Conservation (phyloP, 768 basidiomycete species). For the Xerocomellus chrysenteron region DNA sequence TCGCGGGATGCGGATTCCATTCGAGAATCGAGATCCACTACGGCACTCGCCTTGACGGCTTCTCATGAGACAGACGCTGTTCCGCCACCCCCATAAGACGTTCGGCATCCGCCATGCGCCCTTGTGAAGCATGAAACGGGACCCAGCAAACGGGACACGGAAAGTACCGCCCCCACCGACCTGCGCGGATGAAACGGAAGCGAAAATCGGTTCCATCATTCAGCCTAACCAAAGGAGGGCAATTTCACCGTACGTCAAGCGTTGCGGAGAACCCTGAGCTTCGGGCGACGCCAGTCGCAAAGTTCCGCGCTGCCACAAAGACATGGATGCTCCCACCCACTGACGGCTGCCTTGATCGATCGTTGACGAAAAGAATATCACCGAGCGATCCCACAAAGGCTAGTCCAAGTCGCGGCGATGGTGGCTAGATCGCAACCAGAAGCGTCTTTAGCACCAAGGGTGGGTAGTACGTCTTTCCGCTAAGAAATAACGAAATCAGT, state of each 20-base stretch:
- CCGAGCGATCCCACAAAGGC: conserved; percentile 3
- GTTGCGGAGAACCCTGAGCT: background rate
- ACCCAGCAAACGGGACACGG: background rate
- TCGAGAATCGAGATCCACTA: background rate
- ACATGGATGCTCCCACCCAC: background rate
- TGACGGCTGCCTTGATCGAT: background rate
- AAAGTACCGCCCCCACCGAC: background rate
- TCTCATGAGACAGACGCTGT: background rate
- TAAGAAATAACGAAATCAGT: background rate
- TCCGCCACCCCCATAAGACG: background rate
- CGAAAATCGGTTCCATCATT: background rate
- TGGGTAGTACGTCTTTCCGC: background rate
- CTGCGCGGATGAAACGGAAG: background rate
- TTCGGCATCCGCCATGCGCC: background rate
- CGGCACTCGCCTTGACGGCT: background rate
- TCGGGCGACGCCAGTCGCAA: background rate
- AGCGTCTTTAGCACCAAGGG: background rate
- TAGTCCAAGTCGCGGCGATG: background rate
- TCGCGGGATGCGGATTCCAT: background rate
- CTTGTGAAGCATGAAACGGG: conserved; percentile 1
- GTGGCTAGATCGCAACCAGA: background rate
- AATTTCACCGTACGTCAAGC: background rate
- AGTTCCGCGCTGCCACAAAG: conserved; percentile 9
- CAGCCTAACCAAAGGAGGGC: background rate
- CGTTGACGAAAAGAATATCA: background rate